Evolutionary conservation across 2,329 filamentous ascomycete species (phyloP).

Genomic region (Colletotrichum kahawae): DNA sequence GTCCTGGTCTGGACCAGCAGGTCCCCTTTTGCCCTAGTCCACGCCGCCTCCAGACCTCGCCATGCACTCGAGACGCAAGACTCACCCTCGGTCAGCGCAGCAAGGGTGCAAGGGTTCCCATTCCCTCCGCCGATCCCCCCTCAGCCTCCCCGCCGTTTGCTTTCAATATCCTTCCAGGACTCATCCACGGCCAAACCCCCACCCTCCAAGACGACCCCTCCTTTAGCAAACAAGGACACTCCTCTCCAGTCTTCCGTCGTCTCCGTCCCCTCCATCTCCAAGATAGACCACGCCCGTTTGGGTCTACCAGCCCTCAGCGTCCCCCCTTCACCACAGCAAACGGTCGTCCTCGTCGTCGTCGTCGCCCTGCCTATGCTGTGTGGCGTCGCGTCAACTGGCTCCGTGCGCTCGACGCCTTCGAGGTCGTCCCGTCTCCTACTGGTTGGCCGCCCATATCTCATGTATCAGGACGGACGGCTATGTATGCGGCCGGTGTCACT

Average conservation of each 20-base stretch:
- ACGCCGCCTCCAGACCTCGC: neutral
- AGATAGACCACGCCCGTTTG: neutral
- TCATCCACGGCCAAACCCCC: conserved; percentile 4
- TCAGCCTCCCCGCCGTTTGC: conserved; percentile 15
- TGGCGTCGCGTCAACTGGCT: neutral
- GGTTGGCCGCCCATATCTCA: neutral
- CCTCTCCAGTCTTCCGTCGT: neutral
- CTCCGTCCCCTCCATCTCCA: conserved; percentile 4
- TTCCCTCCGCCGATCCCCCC: conserved; percentile 8
- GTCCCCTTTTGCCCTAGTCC: neutral
- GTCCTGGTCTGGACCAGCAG: conserved; percentile 3
- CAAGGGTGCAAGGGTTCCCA: neutral
- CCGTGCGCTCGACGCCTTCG: neutral
- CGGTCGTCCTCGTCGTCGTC: neutral
- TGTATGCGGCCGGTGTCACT: conserved; percentile 10
- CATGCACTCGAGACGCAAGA: neutral
- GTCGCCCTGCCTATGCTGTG: neutral
- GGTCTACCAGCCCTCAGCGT: neutral
- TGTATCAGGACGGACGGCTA: neutral
- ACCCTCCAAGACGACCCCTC: conserved; percentile 3
- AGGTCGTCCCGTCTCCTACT: neutral
- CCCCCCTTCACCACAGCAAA: neutral
- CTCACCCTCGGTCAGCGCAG: neutral
- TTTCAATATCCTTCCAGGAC: neutral
- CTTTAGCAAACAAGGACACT: neutral